phyloP scores from a whole-genome alignment of 441 rosid species.

The Gossypium schwendimanii region DNA sequence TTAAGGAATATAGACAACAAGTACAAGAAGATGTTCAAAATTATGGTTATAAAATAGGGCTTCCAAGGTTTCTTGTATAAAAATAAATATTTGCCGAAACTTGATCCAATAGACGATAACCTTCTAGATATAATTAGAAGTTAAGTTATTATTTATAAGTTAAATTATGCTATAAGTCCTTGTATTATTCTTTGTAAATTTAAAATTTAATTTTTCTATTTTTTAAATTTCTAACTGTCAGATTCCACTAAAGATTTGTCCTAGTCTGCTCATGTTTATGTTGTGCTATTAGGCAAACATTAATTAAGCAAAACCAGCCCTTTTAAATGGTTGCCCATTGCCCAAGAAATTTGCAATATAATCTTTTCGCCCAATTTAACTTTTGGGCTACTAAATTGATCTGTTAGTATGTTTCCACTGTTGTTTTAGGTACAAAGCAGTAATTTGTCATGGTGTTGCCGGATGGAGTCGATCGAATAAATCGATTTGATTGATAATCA shows the following conservation, averaged over 20 bases:
- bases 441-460: too few species aligned
- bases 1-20: constrained; percentile 59
- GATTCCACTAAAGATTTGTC: too few species aligned
- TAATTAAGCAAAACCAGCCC: not conserved
- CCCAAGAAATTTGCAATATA: not conserved
- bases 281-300: not conserved
- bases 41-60: constrained; percentile 77
- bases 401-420: not conserved
- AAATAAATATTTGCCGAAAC: not conserved
- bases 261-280: too few species aligned
- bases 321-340: not conserved
- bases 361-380: not conserved
- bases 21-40: constrained; percentile 72
- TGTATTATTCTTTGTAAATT: too few species aligned
- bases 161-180: too few species aligned
- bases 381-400: not conserved
- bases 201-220: too few species aligned
- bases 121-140: too few species aligned
- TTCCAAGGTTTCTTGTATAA: constrained; percentile 50
- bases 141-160: too few species aligned
- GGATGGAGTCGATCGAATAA: too few species aligned
- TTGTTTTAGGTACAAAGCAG: not conserved
- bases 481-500: too few species aligned
- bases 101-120: too few species aligned
- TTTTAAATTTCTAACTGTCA: too few species aligned